Conservation (phyloP, 805 yeast genomes). For the Kodamaea fukazawae region DNA sequence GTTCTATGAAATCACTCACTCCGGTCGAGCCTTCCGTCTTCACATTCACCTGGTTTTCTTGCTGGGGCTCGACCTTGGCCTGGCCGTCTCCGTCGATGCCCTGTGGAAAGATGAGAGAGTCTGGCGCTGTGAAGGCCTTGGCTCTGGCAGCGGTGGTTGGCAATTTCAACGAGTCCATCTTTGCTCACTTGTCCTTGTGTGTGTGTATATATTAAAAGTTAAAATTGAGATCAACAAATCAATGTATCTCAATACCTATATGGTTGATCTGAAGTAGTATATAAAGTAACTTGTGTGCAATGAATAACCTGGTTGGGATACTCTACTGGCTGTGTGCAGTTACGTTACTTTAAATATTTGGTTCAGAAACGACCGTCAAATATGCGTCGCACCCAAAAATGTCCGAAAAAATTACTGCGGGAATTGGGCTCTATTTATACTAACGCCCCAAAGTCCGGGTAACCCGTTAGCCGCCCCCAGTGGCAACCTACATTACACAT, state of each 20-base stretch:
- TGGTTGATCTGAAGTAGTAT: neutral
- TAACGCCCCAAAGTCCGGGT: slow-evolving; percentile 21
- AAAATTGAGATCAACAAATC: slow-evolving; percentile 34
- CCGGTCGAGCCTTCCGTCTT: slow-evolving; percentile 14
- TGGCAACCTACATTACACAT: too few species aligned
- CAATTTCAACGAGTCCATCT: slow-evolving; percentile 69
- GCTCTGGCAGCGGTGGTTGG: slow-evolving; percentile 81
- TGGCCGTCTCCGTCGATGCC: slow-evolving; percentile 32
- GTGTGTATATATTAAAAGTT: slow-evolving; percentile 3
- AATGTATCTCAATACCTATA: slow-evolving; percentile 37
- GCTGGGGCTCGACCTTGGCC: slow-evolving; percentile 9
- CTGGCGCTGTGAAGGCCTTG: slow-evolving; percentile 64
- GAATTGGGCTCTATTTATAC: slow-evolving; percentile 23
- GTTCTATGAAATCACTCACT: slow-evolving; percentile 28
- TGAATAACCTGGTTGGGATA: neutral
- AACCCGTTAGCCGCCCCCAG: slow-evolving; percentile 10
- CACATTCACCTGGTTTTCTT: slow-evolving; percentile 12
- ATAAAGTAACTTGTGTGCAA: too few species aligned
- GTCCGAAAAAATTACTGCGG: slow-evolving; percentile 11
- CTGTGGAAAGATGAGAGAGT: slow-evolving; percentile 63
- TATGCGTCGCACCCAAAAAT: slow-evolving; percentile 1
- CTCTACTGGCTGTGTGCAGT: neutral
- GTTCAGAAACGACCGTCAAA: slow-evolving; percentile 8
- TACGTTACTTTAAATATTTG: neutral
- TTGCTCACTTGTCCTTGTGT: slow-evolving; percentile 3